Evolutionary conservation across 2,329 filamentous ascomycete species (phyloP).

Genomic region (Sclerotinia trifoliorum): DNA sequence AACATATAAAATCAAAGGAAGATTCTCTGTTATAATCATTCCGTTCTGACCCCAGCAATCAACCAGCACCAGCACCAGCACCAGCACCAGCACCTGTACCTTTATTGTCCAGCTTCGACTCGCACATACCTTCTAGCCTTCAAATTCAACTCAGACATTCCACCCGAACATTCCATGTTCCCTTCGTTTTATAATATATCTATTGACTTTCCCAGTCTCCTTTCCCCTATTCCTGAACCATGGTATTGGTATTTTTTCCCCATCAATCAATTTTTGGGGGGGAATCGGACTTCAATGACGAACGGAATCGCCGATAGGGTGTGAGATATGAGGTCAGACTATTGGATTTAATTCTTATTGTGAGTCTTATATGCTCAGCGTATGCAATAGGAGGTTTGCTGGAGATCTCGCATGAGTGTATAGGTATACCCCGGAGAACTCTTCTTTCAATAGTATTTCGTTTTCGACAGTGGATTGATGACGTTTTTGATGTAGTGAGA

Average conservation of each 20-base stretch:
- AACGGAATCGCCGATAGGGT: background rate
- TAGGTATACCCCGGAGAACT: background rate
- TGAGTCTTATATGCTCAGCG: no score
- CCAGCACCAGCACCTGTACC: no score
- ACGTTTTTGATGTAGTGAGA: background rate
- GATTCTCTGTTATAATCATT: background rate
- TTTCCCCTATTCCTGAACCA: background rate
- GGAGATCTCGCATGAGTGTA: background rate
- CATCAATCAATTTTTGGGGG: background rate
- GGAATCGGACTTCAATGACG: background rate
- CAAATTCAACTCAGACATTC: background rate
- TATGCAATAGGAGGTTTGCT: background rate
- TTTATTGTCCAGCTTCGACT: background rate
- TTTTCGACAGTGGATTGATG: background rate
- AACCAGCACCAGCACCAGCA: no score
- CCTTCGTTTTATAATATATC: background rate
- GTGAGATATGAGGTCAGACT: background rate
- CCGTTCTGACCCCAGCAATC: background rate
- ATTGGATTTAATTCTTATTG: conserved; percentile 1
- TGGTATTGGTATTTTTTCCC: background rate
- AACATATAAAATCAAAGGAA: background rate
- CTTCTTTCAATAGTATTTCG: background rate
- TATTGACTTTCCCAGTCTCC: background rate
- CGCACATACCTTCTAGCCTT: background rate
- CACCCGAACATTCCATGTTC: background rate